Base-by-base conservation (phyloP, 345 rosid species). In the Balakata baccata region DNA sequence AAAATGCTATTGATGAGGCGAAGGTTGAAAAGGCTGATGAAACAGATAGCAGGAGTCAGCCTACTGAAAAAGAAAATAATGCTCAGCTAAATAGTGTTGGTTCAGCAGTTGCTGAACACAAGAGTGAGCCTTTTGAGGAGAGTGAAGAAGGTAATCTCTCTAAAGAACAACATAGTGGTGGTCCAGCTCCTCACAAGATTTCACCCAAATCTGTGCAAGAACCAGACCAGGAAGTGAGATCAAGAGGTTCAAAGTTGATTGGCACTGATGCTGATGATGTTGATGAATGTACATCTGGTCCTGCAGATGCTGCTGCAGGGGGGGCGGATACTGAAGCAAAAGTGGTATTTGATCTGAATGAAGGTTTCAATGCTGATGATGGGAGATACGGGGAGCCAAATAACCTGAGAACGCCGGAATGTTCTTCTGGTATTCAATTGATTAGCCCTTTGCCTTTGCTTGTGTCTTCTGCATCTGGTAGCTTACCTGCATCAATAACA, bases 311-410 rank as follows among this genome's bases (percentile, higher is more conserved):
- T 37, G 53, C 75, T 49, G 62, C 71, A 6, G 88, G 69, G 49
- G 81, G 78, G 3, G 71, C 83, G 23, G 87, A 79, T 60, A 67
- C 66, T 70, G 93, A 87, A 68, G 83, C 78, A 65, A 92, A 88
- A 85, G 83, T 92, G 34, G 89, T 77, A 74, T 94, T 94, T 83
- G 97, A 94, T 71, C 72, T 94, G 76, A 94, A 94, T 78, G 95
- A 94, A 86, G 97, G 93, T 69, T 80, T 92, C 53, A 69, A 64
- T 61, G 81, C 79, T 2, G 97, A 92, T 34, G 97, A 92, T 65
- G 82, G 85, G 38, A 84, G 76, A 75, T 70, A 49, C n/a, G 86
- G 75, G 50, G 88, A 88, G 67, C 56, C 83, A 10, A 75, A 61
- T 81, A 84, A 81, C 82, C 79, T 75, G 45, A 71, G 77, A 64